Conservation (phyloP, 1,139 yeast genomes). For the Hyphopichia wangnamkhiaoensis region DNA sequence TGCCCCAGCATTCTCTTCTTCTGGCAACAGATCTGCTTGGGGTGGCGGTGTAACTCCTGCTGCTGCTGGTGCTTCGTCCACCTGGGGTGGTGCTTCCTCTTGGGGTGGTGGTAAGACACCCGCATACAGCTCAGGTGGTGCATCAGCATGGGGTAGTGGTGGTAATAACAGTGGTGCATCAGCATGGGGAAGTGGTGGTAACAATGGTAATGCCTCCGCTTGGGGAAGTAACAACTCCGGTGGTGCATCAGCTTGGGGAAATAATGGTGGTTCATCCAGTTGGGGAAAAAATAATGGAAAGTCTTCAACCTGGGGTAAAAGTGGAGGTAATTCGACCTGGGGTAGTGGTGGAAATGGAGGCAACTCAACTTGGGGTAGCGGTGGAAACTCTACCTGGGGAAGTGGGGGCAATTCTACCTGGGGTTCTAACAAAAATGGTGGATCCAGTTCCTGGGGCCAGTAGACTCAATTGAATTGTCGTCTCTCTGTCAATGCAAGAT, state of each 20-base stretch:
- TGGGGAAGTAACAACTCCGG: constrained; percentile 34
- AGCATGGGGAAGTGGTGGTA: constrained; percentile 29
- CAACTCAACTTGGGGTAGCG: constrained; percentile 37
- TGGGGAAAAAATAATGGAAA: constrained; percentile 16
- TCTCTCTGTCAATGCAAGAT: too few relatives aligned
- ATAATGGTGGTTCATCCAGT: constrained; percentile 10
- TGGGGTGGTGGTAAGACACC: constrained; percentile 42
- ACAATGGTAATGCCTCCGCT: constrained; percentile 20
- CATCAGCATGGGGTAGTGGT: constrained; percentile 24
- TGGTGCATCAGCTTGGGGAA: constrained; percentile 40
- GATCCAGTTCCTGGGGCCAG: constrained; percentile 19
- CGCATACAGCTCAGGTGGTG: constrained; percentile 22
- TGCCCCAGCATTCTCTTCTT: constrained; percentile 47
- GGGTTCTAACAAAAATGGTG: constrained; percentile 22
- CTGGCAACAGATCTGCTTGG: constrained; percentile 44
- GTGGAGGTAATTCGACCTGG: constrained; percentile 38
- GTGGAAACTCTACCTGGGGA: constrained; percentile 42
- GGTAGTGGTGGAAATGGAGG: constrained; percentile 36
- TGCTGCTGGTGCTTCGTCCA: too few relatives aligned
- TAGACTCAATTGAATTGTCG: constrained; percentile 3
- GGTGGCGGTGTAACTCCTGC: constrained; percentile 25
- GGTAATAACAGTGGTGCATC: constrained; percentile 27
- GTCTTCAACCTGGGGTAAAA: constrained; percentile 44
- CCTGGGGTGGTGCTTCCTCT: constrained; percentile 33
- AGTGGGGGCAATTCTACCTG: constrained; percentile 35